Evolutionary conservation across 2,329 filamentous ascomycete species (phyloP).

Genomic region (Paramyrothecium roridum): DNA sequence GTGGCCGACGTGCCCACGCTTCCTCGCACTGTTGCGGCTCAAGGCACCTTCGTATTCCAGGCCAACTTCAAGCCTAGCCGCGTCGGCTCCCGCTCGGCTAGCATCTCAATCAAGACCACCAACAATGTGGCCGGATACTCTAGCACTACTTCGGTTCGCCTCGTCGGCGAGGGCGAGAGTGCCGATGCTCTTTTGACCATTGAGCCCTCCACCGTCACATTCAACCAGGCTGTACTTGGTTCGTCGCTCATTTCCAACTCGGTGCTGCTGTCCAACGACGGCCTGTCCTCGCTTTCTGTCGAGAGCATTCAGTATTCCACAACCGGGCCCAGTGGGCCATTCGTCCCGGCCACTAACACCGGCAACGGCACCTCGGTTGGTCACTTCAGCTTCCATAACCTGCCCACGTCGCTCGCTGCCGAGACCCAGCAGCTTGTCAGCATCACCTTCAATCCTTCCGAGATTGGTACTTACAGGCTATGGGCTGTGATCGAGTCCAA

Average conservation of each 20-base stretch:
- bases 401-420: not conserved
- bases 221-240: constrained; percentile 1
- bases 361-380: not conserved
- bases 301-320: not conserved
- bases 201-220: not conserved
- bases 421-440: not conserved
- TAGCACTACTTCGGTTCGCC: not conserved
- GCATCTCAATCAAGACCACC: not conserved
- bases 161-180: not conserved
- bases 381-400: constrained; percentile 1
- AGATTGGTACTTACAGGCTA: not conserved
- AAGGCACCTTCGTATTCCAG: not conserved
- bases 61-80: constrained; percentile 3
- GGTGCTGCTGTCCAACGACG: not conserved
- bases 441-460: not conserved
- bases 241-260: not conserved
- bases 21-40: not conserved
- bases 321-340: not conserved
- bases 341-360: not conserved
- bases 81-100: not conserved
- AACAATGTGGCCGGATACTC: not conserved
- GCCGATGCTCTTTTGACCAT: not conserved
- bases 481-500: not conserved
- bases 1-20: not conserved
- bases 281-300: not conserved